Percentiles rank a stretch among this genome's conserved stretches.
Conservation (phyloP, 306 rosid genomes). For the Alnus rubra region DNA sequence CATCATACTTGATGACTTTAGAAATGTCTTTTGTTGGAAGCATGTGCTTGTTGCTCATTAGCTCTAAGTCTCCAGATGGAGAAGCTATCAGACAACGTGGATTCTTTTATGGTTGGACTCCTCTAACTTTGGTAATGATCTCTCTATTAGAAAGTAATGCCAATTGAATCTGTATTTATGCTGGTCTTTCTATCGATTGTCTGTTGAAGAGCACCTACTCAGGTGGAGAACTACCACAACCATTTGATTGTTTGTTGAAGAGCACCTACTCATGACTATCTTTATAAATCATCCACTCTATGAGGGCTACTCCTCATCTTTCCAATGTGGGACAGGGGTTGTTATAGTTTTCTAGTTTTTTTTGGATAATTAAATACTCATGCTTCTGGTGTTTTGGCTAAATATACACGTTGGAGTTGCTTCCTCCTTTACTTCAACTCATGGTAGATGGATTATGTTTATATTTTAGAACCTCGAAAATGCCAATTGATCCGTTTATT, state of each 20-base stretch:
- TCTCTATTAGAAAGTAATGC: background rate
- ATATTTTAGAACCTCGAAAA: background rate
- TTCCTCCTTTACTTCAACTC: background rate
- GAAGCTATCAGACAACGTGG: slow-evolving; percentile 74
- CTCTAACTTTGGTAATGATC: slow-evolving; percentile 69
- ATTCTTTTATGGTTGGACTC: slow-evolving; percentile 86
- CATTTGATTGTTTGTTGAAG: background rate
- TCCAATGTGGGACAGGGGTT: too few relatives aligned
- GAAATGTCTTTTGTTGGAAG: slow-evolving; percentile 96
- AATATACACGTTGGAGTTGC: background rate
- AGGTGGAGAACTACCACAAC: background rate
- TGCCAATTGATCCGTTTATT: background rate
- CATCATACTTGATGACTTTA: slow-evolving; percentile 92
- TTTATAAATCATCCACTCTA: too few relatives aligned
- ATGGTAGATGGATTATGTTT: background rate
- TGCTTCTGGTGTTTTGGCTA: background rate
- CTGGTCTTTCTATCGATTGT: slow-evolving; percentile 11
- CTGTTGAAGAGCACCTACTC: slow-evolving; percentile 16
- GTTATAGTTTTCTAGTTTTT: background rate
- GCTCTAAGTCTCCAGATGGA: slow-evolving; percentile 90
- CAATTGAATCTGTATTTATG: slow-evolving; percentile 16
- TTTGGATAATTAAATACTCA: background rate
- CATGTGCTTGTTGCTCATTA: slow-evolving; percentile 73
- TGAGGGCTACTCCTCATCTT: too few relatives aligned
- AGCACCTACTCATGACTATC: too few relatives aligned